phyloP scores from a whole-genome alignment of 352 stramenopile genomes.

The Globisporangium cederbergense region DNA sequence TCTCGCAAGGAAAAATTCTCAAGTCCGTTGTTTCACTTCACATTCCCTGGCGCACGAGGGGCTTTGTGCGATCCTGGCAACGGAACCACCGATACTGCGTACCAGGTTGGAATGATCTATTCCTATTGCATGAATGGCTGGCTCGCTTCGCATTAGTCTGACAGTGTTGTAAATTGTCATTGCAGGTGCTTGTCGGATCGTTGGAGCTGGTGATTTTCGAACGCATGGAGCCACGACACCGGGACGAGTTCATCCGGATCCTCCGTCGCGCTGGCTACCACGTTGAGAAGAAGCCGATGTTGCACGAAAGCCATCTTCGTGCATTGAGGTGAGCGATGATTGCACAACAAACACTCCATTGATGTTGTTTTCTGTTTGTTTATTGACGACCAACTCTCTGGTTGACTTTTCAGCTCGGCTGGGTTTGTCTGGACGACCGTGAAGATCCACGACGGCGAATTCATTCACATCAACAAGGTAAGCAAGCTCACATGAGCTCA shows the following conservation, averaged over 20 bases:
- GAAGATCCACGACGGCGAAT: constrained; percentile 73
- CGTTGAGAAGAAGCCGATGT: constrained; percentile 55
- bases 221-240: constrained; percentile 57
- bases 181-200: constrained; percentile 63
- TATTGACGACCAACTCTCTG: not conserved
- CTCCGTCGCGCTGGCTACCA: constrained; percentile 63
- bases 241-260: constrained; percentile 58
- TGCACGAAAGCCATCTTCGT: constrained; percentile 72
- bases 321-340: constrained; percentile 35
- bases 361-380: not conserved
- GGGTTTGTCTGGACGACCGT: constrained; percentile 75
- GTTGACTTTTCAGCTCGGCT: constrained; percentile 31
- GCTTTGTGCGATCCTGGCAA: constrained; percentile 64
- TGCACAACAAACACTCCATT: not conserved
- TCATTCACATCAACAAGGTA: constrained; percentile 84
- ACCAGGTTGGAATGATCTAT: constrained; percentile 29
- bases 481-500: not conserved
- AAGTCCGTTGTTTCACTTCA: constrained; percentile 72
- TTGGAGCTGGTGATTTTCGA: constrained; percentile 86
- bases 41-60: constrained; percentile 66
- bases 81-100: constrained; percentile 75
- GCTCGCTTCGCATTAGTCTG: constrained; percentile 2
- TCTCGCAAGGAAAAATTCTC: constrained; percentile 61
- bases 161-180: not conserved
- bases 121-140: not conserved